A percentile compares a stretch with the other conserved stretches of the same genome.
These are phyloP conservation scores for Metschnikowia baotianmanensis DNA, from an alignment of 805 yeast genomes.

Conservation along the genomic window DNA sequence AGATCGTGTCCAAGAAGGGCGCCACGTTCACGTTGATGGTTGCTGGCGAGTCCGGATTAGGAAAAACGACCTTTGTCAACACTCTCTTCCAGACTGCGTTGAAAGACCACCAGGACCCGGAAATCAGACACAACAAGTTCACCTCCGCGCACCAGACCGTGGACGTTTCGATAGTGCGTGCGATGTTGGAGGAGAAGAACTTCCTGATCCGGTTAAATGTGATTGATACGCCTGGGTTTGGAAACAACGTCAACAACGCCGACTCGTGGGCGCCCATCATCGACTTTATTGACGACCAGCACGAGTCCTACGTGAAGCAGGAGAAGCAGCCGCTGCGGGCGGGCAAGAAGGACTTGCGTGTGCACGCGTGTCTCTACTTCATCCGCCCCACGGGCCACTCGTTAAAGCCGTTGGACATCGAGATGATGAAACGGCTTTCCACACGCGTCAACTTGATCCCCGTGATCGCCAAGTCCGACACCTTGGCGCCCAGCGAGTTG, in stretches of 20 bases:
- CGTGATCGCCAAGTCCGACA: constrained; percentile 84
- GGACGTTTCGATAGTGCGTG: constrained; percentile 74
- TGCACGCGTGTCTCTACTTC: constrained; percentile 87
- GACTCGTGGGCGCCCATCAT: constrained; percentile 84
- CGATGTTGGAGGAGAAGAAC: constrained; percentile 81
- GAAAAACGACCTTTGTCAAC: constrained; percentile 88
- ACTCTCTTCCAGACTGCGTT: constrained; percentile 76
- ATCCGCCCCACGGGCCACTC: constrained; percentile 91
- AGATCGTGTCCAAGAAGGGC: constrained; percentile 71
- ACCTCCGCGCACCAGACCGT: constrained; percentile 60
- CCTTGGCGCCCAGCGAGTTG: constrained; percentile 70
- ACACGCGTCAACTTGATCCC: constrained; percentile 86
- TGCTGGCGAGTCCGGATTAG: constrained; percentile 89
- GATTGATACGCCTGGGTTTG: constrained; percentile 93
- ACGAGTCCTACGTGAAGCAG: constrained; percentile 82
- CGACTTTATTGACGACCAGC: constrained; percentile 90
- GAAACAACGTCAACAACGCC: constrained; percentile 82
- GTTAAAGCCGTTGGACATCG: constrained; percentile 82
- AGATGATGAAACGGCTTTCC: constrained; percentile 79
- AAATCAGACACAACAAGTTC: constrained; percentile 57
- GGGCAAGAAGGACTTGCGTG: constrained; percentile 73
- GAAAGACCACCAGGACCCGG: constrained; percentile 55
- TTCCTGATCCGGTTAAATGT: constrained; percentile 74
- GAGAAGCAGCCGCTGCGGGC: constrained; percentile 85
- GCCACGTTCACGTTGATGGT: constrained; percentile 79